Conservation (phyloP, 495 filamentous ascomycete genomes). For the Daldinia grandis region DNA sequence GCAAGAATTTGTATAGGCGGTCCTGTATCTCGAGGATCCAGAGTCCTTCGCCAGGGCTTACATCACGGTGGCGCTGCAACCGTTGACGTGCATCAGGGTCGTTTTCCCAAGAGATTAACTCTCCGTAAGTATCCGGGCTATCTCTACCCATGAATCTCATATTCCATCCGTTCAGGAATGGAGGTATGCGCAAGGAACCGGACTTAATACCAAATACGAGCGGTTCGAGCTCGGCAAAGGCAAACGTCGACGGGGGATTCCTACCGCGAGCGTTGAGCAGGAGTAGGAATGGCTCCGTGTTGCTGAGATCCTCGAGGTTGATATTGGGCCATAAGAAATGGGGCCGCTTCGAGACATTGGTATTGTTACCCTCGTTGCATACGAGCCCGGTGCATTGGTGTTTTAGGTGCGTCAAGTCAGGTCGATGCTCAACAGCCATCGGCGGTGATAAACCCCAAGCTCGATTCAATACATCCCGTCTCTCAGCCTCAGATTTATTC, state of each 20-base stretch:
- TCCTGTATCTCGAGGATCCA: conserved; percentile 6
- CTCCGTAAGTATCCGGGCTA: not conserved
- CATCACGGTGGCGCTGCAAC: not conserved
- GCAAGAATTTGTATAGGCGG: not conserved
- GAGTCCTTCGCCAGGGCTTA: conserved; percentile 1
- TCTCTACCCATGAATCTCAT: not conserved
- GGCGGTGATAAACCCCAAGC: conserved; percentile 6
- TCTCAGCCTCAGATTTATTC: not conserved
- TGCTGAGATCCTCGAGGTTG: conserved; percentile 1
- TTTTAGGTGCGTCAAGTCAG: not conserved
- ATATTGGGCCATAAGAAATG: conserved; percentile 1
- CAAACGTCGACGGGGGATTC: not conserved
- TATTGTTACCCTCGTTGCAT: not conserved
- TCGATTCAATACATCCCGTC: not conserved
- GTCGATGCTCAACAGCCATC: not conserved
- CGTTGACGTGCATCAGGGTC: not conserved
- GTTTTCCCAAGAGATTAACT: not conserved
- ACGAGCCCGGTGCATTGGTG: not conserved
- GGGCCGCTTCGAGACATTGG: not conserved
- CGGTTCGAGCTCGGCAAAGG: not conserved
- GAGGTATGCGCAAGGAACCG: not conserved
- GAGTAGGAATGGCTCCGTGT: not conserved
- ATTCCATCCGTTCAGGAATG: not conserved
- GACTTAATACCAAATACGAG: not conserved
- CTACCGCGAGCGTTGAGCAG: conserved; percentile 2